phyloP scores from a whole-genome alignment of 768 basidiomycete species.

The Flagelloscypha sp. region DNA sequence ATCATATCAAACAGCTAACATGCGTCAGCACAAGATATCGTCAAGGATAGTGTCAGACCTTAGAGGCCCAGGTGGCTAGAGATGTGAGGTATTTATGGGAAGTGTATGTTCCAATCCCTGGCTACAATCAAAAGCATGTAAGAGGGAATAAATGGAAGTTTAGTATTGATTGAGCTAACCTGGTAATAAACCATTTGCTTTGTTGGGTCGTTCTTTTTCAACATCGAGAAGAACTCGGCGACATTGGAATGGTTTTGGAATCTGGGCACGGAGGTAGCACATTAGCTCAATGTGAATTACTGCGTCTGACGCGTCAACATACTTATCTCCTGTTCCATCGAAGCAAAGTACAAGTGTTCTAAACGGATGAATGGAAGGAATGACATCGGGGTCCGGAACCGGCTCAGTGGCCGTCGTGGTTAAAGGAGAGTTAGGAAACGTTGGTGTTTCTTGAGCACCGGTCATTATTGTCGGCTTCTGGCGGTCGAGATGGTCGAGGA shows the following conservation, averaged over 20 bases:
- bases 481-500: no score
- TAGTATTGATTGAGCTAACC: slow-evolving; percentile 18
- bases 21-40: neutral
- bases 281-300: no score
- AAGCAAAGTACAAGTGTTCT: slow-evolving; percentile 63
- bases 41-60: slow-evolving; percentile 10
- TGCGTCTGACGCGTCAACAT: no score
- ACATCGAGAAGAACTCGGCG: slow-evolving; percentile 38
- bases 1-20: slow-evolving; percentile 22
- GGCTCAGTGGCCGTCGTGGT: no score
- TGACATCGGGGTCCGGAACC: neutral
- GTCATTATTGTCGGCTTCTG: no score
- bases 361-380: slow-evolving; percentile 21
- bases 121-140: slow-evolving; percentile 28
- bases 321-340: slow-evolving; percentile 50
- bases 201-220: slow-evolving; percentile 42
- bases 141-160: neutral
- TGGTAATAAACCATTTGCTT: slow-evolving; percentile 53
- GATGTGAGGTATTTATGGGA: slow-evolving; percentile 44
- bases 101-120: slow-evolving; percentile 57
- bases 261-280: no score
- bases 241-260: no score
- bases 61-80: slow-evolving; percentile 25
- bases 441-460: no score
- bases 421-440: no score